Evolutionary conservation across 371 early-diverging fungal species (phyloP), one percentile per base, ranked within the genome.

Genomic region (Lichtheimia ornata): DNA sequence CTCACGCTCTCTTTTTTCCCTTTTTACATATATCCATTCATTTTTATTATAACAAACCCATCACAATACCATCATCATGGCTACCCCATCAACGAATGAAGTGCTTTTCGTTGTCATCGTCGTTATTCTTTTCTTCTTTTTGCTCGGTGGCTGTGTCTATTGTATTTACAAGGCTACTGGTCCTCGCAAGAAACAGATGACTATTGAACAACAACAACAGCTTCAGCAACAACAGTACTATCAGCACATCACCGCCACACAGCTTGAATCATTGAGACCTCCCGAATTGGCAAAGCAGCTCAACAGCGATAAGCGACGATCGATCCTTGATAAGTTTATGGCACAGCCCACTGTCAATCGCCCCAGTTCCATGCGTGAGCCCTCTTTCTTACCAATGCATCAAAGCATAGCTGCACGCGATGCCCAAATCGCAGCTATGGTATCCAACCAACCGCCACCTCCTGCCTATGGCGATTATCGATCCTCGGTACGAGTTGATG

Each of bases 61-160:
- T 47, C 4, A 42, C 51, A 22, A 17, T 50, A 47, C 12, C 58
- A 43, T 41, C 28, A 63, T 4, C 61, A 64, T 64, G 62, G 59
- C 64, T 27, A 58, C 49, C 18, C 69, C 64, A 44, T 59, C 62
- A 9, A 60, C 69, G 25, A 61, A 66, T 50, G 66, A 66, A 25
- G 62, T 66, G 20, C 66, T 66, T 55, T 66, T 66, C 24, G 59
- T 66, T 22, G 59, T 66, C 13, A 66, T 66, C 28, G 56, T 66
- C 41, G 62, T 66, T 6, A 60, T 66, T 35, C 22, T 59, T 28
- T 66, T 66, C 53, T 66, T 66, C 28, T 62, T 66, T 50, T n/a
- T 66, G 18, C 47, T 66, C 24, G 58, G 62, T 15, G 50, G 53
- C 49, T 58, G 60, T 18, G 47, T 66, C 20, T 66, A 42, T 44